Percentiles rank a stretch among this genome's conserved stretches.
Conservation (phyloP, 345 rosid genomes). For the Eucalyptus sp. region DNA sequence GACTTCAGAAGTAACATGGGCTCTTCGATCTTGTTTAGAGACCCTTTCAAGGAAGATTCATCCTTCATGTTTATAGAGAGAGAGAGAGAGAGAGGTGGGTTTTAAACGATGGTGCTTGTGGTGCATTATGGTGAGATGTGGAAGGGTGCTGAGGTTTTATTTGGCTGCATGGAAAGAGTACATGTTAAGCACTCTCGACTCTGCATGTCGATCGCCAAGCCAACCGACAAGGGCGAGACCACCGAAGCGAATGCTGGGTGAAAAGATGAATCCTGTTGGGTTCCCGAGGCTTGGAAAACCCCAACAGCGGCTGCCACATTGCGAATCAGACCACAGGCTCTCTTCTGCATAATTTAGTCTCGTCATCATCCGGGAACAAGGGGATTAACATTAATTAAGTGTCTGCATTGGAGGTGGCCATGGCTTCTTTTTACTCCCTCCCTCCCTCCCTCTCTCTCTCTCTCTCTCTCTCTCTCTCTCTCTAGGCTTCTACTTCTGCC, state of each 20-base stretch:
- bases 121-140: background rate
- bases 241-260: slow-evolving; percentile 74
- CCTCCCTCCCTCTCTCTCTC: background rate
- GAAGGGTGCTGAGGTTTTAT: background rate
- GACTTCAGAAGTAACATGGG: background rate
- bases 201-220: background rate
- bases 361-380: background rate
- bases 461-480: background rate
- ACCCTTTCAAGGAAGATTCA: background rate
- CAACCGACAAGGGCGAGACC: slow-evolving; percentile 72
- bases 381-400: background rate
- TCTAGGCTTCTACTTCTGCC: background rate
- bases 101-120: background rate
- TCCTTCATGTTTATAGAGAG: background rate
- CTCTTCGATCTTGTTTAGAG: background rate
- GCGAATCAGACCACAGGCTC: background rate
- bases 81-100: background rate
- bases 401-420: background rate
- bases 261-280: background rate
- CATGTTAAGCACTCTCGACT: background rate
- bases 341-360: background rate
- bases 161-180: background rate
- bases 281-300: background rate
- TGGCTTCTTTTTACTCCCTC: background rate
- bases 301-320: background rate